Conservation (phyloP, 208 protist genomes). For the Leishmania gerbilli region DNA sequence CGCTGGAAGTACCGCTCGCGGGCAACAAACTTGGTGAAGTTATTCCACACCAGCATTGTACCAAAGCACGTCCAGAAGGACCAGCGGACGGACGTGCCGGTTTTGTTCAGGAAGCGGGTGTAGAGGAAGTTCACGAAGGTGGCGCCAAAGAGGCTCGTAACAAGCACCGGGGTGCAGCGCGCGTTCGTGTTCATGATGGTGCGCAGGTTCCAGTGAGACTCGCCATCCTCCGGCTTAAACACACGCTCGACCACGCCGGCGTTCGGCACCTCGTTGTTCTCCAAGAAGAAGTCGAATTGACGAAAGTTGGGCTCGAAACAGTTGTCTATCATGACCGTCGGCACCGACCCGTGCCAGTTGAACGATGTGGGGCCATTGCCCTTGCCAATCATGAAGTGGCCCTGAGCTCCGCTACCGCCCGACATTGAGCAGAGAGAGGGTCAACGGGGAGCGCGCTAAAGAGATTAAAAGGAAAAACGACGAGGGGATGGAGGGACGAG, state of each 20-base stretch:
- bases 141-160: constrained; percentile 74
- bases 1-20: constrained; percentile 87
- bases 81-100: constrained; percentile 77
- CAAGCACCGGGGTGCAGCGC: constrained; percentile 74
- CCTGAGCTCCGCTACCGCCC: constrained; percentile 38
- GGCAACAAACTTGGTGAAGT: constrained; percentile 83
- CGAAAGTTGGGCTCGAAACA: constrained; percentile 86
- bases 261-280: constrained; percentile 71
- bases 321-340: constrained; percentile 66
- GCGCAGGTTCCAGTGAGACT: constrained; percentile 73
- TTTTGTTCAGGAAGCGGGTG: constrained; percentile 73
- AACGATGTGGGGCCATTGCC: constrained; percentile 56
- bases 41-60: constrained; percentile 77
- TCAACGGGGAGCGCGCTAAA: neutral
- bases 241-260: constrained; percentile 69
- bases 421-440: constrained; percentile 32
- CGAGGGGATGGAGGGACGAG: neutral
- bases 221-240: constrained; percentile 71
- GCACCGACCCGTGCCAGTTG: constrained; percentile 85
- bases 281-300: constrained; percentile 88
- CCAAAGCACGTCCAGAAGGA: constrained; percentile 77
- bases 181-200: constrained; percentile 70
- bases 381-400: constrained; percentile 42
- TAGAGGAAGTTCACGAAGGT: constrained; percentile 81
- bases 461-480: neutral